Evolutionary conservation across 2,329 filamentous ascomycete species (phyloP), one percentile per base, ranked within the genome.

Genomic region (Pestalotiopsis sp.): DNA sequence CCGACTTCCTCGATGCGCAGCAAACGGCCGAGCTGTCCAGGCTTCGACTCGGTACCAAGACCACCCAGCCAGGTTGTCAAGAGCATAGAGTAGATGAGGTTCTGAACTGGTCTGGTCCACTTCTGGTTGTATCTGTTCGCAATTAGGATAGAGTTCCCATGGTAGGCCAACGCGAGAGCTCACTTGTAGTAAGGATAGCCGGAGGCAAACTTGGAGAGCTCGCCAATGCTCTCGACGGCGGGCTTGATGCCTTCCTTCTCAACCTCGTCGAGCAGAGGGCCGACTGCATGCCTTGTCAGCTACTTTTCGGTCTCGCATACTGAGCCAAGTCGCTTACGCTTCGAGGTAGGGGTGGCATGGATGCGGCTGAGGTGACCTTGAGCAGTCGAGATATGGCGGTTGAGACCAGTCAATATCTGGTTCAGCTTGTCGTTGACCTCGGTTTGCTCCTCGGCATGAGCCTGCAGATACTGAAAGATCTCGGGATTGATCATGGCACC

Each of bases 121-220:
- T 94, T 89, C 68, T 86, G 84, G 81, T 98, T 98, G 84, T 97
- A 91, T 74, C 89, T 91, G 68, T 36, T 13, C 2, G 17, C 1
- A 39, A 39, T 73, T 58, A 70, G 65, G 56, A 65, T 27, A 2
- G 20, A 41, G 31, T 23, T n/a, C 38, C 13, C 59, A 13, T 17
- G 31, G 11, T 6, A 39, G 23, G 17, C 25, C n/a, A 39, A 60
- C 45, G 38, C 27, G 14, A 27, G 61, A 25, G 6, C 45, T 38
- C 77, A 98, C 87, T 97, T 98, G 90, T 98, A 99, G 85, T 98
- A 99, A 0, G 96, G 95, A 76, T 97, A 92, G 78, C 93, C 87
- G 31, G 94, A 95, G 2, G 95, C 94, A 67, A 93, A 88, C 67
- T 86, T 82, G 70, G 89, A 88, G 59, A 99, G 88, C 73, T 91